Base-by-base conservation (phyloP, 108 stramenopile species). In the Nitzschia sp. region DNA sequence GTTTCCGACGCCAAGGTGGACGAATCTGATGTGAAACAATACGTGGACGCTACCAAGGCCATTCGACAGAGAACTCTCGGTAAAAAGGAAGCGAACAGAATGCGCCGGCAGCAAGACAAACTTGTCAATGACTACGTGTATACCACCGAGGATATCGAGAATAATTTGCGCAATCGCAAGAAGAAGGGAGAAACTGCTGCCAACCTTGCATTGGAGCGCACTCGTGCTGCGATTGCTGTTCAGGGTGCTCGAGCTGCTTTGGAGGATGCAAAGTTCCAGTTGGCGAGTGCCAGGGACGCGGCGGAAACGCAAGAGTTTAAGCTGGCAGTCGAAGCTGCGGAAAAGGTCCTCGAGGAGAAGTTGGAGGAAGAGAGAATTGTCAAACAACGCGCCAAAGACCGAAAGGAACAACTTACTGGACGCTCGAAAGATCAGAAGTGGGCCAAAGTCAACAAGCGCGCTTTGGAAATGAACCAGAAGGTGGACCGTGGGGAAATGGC, bases 401-500 rank as follows among this genome's bases (percentile, higher is more conserved):
- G 94, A 9, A 85, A 71, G 46, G 64, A 81, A 35, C 68, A 59
- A 28, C 61, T 92, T 56, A 82, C 75, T 25, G 59, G 58, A 46
- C 82, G 85, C 17, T 61, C 74, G 3, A 91, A 86, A 64, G 77
- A 89, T 64, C 75, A 67, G 35, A 87, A 91, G 46, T 95, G 94
- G 94, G 86, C 80, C 28, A 92, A 91, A 66, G 91, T 95, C 49
- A 95, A 95, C 59, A 69, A 88, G 59, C 86, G 90, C 46, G 89
- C 89, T 24, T 70, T 71, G 36, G 29, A 85, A 59, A 78, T 77
- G 32, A 95, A 95, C 63, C 82, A 86, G 66, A 71, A 68, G 59
- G 81, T 89, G 26, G 94, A 92, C 53, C 80, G 84, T 56, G 82
- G 83, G 58, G 77, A 87, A 2, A 84, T 85, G 61, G 75, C 82